phyloP scores from a whole-genome alignment of 2,329 filamentous ascomycete genomes.

The Hymenoscyphus albidus region DNA sequence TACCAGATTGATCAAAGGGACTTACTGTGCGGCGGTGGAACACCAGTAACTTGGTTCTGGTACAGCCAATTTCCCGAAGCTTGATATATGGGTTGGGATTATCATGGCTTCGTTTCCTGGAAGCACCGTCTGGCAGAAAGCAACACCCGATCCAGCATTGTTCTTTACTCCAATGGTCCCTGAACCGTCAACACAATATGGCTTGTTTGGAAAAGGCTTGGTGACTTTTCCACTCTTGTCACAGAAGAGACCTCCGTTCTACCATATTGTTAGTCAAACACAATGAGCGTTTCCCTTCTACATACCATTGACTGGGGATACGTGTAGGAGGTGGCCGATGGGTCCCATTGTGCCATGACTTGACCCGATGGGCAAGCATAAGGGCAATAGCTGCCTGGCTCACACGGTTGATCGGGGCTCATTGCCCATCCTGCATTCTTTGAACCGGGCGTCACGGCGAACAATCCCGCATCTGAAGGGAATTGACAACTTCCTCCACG shows the following conservation, averaged over 20 bases:
- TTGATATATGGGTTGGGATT: slow-evolving; percentile 67
- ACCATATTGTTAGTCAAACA: slow-evolving; percentile 18
- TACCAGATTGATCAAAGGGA: slow-evolving; percentile 21
- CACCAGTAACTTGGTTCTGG: slow-evolving; percentile 69
- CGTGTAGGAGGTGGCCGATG: slow-evolving; percentile 58
- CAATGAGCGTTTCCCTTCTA: slow-evolving; percentile 15
- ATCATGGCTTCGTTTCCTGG: slow-evolving; percentile 80
- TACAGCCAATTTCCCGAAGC: slow-evolving; percentile 60
- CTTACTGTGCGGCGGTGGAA: slow-evolving; percentile 69
- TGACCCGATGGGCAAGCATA: slow-evolving; percentile 73
- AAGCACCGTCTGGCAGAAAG: slow-evolving; percentile 76
- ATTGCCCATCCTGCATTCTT: slow-evolving; percentile 75
- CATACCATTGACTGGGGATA: slow-evolving; percentile 71
- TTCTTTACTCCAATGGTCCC: slow-evolving; percentile 64
- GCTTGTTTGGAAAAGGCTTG: slow-evolving; percentile 64
- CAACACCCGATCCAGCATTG: slow-evolving; percentile 57
- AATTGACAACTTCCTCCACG: slow-evolving; percentile 53
- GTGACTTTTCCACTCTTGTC: slow-evolving; percentile 60
- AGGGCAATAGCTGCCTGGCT: slow-evolving; percentile 66
- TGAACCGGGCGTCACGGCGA: slow-evolving; percentile 60
- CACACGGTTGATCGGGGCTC: slow-evolving; percentile 69
- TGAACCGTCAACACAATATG: slow-evolving; percentile 67
- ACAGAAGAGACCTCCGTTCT: slow-evolving; percentile 74
- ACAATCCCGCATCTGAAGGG: slow-evolving; percentile 62
- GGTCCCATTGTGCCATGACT: slow-evolving; percentile 77